Evolutionary conservation across 176 grass and related monocot genomes (phyloP).

Genomic region (Musa troglodytarum): DNA sequence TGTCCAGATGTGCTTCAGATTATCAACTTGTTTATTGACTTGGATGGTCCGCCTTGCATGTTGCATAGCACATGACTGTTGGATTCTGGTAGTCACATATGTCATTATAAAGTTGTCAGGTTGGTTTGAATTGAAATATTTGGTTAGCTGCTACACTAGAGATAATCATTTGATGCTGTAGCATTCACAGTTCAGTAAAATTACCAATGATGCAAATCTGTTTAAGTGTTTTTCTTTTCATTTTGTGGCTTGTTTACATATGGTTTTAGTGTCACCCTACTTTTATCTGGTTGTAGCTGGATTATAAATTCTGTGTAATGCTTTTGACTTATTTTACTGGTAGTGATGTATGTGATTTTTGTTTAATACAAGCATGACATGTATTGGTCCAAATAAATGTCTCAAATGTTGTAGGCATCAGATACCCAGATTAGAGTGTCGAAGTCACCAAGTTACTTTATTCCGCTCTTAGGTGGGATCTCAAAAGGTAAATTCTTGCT

Average conservation of each 20-base stretch:
- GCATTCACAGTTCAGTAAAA: not conserved
- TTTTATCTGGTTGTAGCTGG: not conserved
- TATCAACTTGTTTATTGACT: not conserved
- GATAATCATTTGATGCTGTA: no score
- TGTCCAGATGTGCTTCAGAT: not conserved
- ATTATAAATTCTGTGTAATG: not conserved
- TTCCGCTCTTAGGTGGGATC: conserved; percentile 54
- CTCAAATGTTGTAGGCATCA: conserved; percentile 51
- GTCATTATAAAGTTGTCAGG: no score
- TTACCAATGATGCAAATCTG: not conserved
- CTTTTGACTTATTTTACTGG: no score
- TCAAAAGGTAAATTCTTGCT: conserved; percentile 43
- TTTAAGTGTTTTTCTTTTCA: not conserved
- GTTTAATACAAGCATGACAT: not conserved
- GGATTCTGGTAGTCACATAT: no score
- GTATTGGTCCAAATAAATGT: conserved; percentile 4
- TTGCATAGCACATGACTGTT: not conserved
- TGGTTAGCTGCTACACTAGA: no score
- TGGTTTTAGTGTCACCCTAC: not conserved
- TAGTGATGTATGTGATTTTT: no score
- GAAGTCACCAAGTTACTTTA: conserved; percentile 33
- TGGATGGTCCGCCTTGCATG: not conserved
- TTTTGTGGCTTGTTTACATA: not conserved
- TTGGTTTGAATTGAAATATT: no score
- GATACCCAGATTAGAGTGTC: conserved; percentile 40